These are phyloP conservation scores for Murraya koenigii DNA, from an alignment of 345 rosid species.

Conservation along the genomic window DNA sequence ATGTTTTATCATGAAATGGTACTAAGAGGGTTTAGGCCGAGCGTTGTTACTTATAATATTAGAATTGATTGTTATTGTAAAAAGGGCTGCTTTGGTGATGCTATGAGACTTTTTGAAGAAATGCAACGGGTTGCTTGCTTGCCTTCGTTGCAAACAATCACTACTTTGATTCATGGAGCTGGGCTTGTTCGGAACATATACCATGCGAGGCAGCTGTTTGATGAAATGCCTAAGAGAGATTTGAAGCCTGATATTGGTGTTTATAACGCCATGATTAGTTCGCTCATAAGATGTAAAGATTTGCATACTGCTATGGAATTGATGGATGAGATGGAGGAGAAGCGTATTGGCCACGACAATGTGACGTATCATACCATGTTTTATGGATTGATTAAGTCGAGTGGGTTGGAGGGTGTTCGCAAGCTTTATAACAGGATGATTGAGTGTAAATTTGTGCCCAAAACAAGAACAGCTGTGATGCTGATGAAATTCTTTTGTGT, in stretches of 20 bases:
- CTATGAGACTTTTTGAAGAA: conserved; percentile 66
- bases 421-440: conserved; percentile 59
- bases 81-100: conserved; percentile 68
- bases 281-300: conserved; percentile 46
- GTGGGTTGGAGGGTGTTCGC: conserved; percentile 46
- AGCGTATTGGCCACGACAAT: conserved; percentile 46
- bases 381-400: conserved; percentile 61
- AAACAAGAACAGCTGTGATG: conserved; percentile 72
- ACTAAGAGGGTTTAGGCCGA: conserved; percentile 67
- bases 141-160: conserved; percentile 56
- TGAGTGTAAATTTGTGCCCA: conserved; percentile 52
- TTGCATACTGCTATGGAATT: conserved; percentile 49
- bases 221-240: conserved; percentile 51
- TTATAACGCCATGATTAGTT: conserved; percentile 76
- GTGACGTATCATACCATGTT: conserved; percentile 70
- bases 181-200: conserved; percentile 52
- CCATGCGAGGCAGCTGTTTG: conserved; percentile 72
- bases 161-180: conserved; percentile 83
- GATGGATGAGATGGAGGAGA: conserved; percentile 77
- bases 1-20: conserved; percentile 80
- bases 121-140: conserved; percentile 48
- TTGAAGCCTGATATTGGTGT: conserved; percentile 58
- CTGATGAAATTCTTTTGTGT: conserved; percentile 74
- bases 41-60: conserved; percentile 48
- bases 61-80: conserved; percentile 86